phyloP scores from a whole-genome alignment of 108 stramenopile species.

The Parietichytrium sp. region DNA sequence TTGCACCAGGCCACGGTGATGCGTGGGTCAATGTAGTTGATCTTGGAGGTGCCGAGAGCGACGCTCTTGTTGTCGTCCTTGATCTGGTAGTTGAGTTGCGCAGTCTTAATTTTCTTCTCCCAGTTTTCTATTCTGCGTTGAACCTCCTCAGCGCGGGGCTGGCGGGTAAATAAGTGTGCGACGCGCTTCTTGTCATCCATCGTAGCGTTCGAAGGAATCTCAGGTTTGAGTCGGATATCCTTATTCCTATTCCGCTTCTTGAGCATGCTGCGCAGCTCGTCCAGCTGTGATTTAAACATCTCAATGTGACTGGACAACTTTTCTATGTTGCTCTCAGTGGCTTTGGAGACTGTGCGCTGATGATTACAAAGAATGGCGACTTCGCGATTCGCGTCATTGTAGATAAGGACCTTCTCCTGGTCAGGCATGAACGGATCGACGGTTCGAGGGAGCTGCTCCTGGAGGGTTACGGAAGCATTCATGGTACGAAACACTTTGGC shows the following conservation, averaged over 20 bases:
- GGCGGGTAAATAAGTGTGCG: slow-evolving; percentile 80
- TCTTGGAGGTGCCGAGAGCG: slow-evolving; percentile 86
- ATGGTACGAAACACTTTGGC: slow-evolving; percentile 99
- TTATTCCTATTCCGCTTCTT: slow-evolving; percentile 65
- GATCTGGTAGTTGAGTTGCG: slow-evolving; percentile 88
- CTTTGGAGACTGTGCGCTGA: slow-evolving; percentile 93
- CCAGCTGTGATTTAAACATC: slow-evolving; percentile 80
- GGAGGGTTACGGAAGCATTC: slow-evolving; percentile 96
- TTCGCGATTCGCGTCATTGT: slow-evolving; percentile 97
- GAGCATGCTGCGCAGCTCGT: slow-evolving; percentile 75
- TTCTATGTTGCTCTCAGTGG: slow-evolving; percentile 80
- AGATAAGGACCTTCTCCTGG: slow-evolving; percentile 88
- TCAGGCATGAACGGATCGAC: slow-evolving; percentile 60
- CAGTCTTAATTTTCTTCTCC: slow-evolving; percentile 81
- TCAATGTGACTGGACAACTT: slow-evolving; percentile 71
- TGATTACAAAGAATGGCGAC: slow-evolving; percentile 99
- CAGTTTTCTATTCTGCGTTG: slow-evolving; percentile 74
- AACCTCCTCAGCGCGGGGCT: slow-evolving; percentile 78
- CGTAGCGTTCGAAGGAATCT: slow-evolving; percentile 4
- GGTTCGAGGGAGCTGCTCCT: slow-evolving; percentile 80
- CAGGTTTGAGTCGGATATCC: slow-evolving; percentile 70
- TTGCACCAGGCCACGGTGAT: slow-evolving; percentile 99
- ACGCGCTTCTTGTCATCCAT: slow-evolving; percentile 61
- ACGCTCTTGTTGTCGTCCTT: slow-evolving; percentile 99
- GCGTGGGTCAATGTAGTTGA: slow-evolving; percentile 99